A percentile compares a stretch with the other conserved stretches of the same genome.
Conservation (phyloP, 345 rosid genomes). For the Sonneratia alba region DNA sequence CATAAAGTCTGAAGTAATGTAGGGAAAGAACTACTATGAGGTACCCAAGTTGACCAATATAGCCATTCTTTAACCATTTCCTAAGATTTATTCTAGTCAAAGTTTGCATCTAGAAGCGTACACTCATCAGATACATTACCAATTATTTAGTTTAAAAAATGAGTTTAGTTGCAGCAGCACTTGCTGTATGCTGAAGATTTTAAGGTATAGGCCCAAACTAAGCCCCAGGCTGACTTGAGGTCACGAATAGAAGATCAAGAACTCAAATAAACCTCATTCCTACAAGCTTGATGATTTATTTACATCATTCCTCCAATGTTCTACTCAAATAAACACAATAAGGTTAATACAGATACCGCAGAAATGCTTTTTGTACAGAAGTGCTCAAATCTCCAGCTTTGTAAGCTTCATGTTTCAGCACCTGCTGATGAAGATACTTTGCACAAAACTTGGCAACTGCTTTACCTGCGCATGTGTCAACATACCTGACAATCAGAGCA, state of each 20-base stretch:
- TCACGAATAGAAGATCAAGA: background rate
- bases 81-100: background rate
- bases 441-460: slow-evolving; percentile 92
- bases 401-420: slow-evolving; percentile 59
- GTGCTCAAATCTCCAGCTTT: slow-evolving; percentile 61
- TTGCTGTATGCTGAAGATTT: background rate
- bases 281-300: background rate
- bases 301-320: background rate
- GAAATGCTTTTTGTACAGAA: slow-evolving; percentile 64
- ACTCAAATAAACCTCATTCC: background rate
- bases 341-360: slow-evolving; percentile 38
- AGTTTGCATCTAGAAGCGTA: background rate
- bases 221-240: background rate
- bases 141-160: background rate
- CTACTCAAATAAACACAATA: background rate
- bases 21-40: background rate
- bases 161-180: background rate
- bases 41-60: background rate
- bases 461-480: slow-evolving; percentile 45
- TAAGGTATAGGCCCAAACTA: background rate
- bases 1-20: background rate
- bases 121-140: background rate
- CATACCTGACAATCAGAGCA: background rate
- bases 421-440: slow-evolving; percentile 82
- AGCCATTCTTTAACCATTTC: background rate